Evolutionary conservation across 371 early-diverging fungal species (phyloP), one percentile per base, ranked within the genome.

Genomic region (Saksenaea vasiformis): DNA sequence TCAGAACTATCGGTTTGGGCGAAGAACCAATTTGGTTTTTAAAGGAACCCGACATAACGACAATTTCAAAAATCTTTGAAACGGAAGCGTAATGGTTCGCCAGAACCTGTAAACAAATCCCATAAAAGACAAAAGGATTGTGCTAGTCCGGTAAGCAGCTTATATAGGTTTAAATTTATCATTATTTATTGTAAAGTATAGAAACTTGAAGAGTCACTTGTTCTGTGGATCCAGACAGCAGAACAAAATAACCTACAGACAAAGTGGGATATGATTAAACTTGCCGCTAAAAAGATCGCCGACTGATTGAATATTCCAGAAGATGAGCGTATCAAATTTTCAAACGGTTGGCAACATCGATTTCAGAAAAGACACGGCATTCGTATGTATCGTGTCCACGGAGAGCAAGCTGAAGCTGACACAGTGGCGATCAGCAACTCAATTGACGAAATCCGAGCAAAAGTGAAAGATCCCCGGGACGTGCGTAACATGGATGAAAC

Each of bases 401-500:
- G 44, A 14, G 59, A 59, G 39, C 8, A 0, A 15, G 44, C 1
- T 8, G 11, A 11, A 5, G 19, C 5, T 1, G 41, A 59, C 36
- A 27, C 13, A 31, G 9, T 8, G 7, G 26, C 59, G 4, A 24
- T 59, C 13, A n/a, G n/a, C n/a, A n/a, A n/a, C n/a, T n/a, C n/a
- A n/a, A n/a, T n/a, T n/a, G n/a, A n/a, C n/a, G n/a, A n/a, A n/a
- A n/a, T n/a, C n/a, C n/a, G n/a, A n/a, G n/a, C n/a, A n/a, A n/a
- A n/a, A n/a, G n/a, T n/a, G n/a, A n/a, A n/a, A n/a, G n/a, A n/a
- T n/a, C 26, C 43, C 3, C 14, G 31, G 3, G 39, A 59, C 28
- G 5, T 59, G 2, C 14, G 39, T 7, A 59, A 59, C n/a, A 59
- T 43, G 44, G 59, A 59, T 0, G 59, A 41, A 26, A 59, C 28